phyloP scores from a whole-genome alignment of 805 yeast species.

The Myxozyma vanderwaltii region DNA sequence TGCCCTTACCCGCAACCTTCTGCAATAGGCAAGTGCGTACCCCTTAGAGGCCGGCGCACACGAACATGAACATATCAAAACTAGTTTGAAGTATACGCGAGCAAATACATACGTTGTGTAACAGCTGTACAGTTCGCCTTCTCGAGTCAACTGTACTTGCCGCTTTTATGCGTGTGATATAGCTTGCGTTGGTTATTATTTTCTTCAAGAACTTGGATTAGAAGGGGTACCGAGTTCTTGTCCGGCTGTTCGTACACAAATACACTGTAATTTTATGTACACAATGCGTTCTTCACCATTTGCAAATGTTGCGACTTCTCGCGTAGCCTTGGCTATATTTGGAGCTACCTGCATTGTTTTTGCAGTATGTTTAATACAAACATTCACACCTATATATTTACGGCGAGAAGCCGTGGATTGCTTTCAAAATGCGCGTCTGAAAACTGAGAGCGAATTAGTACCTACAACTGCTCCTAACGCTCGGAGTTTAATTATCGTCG shows the following conservation, averaged over 20 bases:
- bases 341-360: background rate
- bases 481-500: slow-evolving; percentile 51
- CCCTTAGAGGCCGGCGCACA: no score
- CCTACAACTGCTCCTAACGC: slow-evolving; percentile 19
- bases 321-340: background rate
- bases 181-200: no score
- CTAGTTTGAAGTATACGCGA: no score
- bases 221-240: no score
- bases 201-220: no score
- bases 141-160: no score
- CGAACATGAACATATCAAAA: no score
- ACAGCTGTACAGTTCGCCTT: no score
- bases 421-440: slow-evolving; percentile 2
- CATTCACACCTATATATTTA: slow-evolving; percentile 1
- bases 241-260: background rate
- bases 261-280: background rate
- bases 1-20: background rate
- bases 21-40: no score
- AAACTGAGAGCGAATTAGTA: background rate
- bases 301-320: background rate
- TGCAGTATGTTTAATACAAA: background rate
- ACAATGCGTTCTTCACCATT: background rate
- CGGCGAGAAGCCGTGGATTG: slow-evolving; percentile 6
- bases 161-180: no score
- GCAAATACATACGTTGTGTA: no score